phyloP scores from a whole-genome alignment of 2,329 filamentous ascomycete genomes.

The Xylaria sp. region DNA sequence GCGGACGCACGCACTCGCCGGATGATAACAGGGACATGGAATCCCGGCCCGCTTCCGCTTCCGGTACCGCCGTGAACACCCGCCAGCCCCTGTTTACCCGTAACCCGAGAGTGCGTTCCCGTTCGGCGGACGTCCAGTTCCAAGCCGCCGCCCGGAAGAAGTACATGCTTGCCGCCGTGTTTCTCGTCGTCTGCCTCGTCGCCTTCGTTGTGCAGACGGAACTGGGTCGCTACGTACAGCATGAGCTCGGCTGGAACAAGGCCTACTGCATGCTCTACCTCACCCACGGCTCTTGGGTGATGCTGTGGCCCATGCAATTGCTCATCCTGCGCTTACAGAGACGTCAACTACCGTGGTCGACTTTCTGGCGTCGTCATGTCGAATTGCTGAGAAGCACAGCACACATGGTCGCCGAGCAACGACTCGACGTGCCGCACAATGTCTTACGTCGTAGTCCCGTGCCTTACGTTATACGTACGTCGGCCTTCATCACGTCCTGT shows the following conservation, averaged over 20 bases:
- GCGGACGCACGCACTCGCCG: constrained; percentile 26
- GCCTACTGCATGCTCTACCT: constrained; percentile 99
- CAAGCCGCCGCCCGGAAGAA: constrained; percentile 66
- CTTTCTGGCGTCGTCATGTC: constrained; percentile 70
- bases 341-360: constrained; percentile 69
- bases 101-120: constrained; percentile 68
- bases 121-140: constrained; percentile 63
- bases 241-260: constrained; percentile 90
- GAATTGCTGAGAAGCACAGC: constrained; percentile 49
- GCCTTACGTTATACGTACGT: constrained; percentile 73
- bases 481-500: constrained; percentile 74
- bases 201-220: constrained; percentile 94
- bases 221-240: constrained; percentile 90
- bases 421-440: constrained; percentile 57
- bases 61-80: constrained; percentile 33
- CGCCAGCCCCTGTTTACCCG: constrained; percentile 41
- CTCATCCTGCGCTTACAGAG: constrained; percentile 74
- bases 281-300: constrained; percentile 87
- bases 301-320: constrained; percentile 85
- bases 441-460: constrained; percentile 38
- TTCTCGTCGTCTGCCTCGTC: constrained; percentile 74
- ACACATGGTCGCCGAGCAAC: constrained; percentile 80
- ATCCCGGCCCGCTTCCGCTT: constrained; percentile 29
- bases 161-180: constrained; percentile 82
- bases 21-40: constrained; percentile 5